A percentile compares a stretch with the other conserved stretches of the same genome.
Conservation (phyloP, 306 rosid species). For the Rosa lucieae region DNA sequence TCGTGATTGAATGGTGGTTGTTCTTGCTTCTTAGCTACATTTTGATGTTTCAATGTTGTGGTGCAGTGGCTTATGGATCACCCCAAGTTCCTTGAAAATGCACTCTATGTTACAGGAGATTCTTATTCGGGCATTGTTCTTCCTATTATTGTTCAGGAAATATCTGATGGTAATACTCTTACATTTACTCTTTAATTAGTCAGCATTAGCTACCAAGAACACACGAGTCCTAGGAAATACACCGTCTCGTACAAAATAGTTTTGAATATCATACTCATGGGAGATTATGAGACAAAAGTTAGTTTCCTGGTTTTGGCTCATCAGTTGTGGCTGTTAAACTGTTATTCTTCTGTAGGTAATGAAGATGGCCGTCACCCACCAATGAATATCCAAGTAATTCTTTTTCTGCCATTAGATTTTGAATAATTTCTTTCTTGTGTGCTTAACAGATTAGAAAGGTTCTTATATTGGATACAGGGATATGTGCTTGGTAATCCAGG, state of each 20-base stretch:
- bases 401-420: not conserved
- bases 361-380: not conserved
- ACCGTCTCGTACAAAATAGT: not conserved
- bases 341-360: conserved; percentile 8
- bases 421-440: not conserved
- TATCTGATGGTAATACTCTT: conserved; percentile 15
- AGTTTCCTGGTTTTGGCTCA: not conserved
- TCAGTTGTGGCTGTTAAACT: not conserved
- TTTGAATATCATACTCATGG: not conserved
- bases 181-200: not conserved
- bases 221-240: not conserved
- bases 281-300: not conserved
- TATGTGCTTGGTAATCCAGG: conserved; percentile 24
- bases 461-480: conserved; percentile 15
- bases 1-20: not conserved
- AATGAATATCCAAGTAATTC: conserved; percentile 2
- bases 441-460: no score
- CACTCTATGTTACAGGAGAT: conserved; percentile 36
- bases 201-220: not conserved
- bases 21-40: not conserved
- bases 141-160: conserved; percentile 20
- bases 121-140: conserved; percentile 35
- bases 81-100: conserved; percentile 17
- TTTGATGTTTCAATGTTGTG: not conserved
- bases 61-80: conserved; percentile 25